Base-by-base conservation (phyloP, 495 filamentous ascomycete species). In the Penicillium chermesinum region DNA sequence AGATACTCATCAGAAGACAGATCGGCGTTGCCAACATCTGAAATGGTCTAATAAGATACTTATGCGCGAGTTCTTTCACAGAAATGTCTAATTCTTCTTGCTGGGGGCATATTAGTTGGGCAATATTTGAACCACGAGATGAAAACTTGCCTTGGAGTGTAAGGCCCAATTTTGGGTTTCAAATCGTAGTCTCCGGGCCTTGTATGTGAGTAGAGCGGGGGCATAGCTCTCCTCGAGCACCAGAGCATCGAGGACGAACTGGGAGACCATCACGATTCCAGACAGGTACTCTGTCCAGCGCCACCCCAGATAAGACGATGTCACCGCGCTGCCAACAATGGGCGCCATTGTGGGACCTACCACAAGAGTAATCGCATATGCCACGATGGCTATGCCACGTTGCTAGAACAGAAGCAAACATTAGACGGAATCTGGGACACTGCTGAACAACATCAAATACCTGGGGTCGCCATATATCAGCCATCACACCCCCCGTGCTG, bases 401-500 rank as follows among this genome's bases (percentile, higher is more conserved):
- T 78, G n/a, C n/a, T n/a, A n/a, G n/a, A n/a, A n/a, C n/a, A n/a
- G n/a, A n/a, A n/a, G n/a, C n/a, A n/a, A n/a, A n/a, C n/a, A n/a
- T n/a, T n/a, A n/a, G n/a, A n/a, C n/a, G n/a, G n/a, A n/a, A n/a
- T n/a, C n/a, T n/a, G n/a, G n/a, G n/a, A n/a, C n/a, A n/a, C n/a
- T n/a, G n/a, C n/a, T n/a, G n/a, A n/a, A n/a, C n/a, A n/a, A n/a
- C n/a, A n/a, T n/a, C n/a, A n/a, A n/a, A n/a, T n/a, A n/a, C 58
- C 14, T 75, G 70, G 0, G 82, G 67, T 0, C 67, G 58, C 68
- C 72, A 87, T 18, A 88, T 70, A 58, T 87, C 85, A n/a, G 74
- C 77, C 13, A 87, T 61, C 0, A 87, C 83, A 14, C 82, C 85
- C 0, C 82, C 83, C 2, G 78, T 82, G 54, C 85, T 85, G 2